Conservation (phyloP, 2,329 filamentous ascomycete species). For the Colletotrichum nymphaeae region DNA sequence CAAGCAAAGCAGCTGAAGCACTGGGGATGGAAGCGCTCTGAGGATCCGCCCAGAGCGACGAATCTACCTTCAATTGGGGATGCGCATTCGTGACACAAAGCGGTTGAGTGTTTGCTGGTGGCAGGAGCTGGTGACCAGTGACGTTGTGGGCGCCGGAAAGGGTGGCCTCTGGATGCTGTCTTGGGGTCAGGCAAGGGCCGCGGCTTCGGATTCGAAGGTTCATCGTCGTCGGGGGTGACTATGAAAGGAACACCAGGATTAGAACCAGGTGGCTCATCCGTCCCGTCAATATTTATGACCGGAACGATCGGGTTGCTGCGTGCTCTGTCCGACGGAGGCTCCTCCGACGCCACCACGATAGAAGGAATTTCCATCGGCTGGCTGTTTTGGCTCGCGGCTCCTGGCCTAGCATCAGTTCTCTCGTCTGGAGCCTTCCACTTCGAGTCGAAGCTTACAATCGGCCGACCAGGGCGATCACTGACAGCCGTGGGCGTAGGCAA, state of each 20-base stretch:
- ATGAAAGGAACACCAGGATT: constrained; percentile 47
- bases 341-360: constrained; percentile 65
- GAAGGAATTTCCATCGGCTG: constrained; percentile 60
- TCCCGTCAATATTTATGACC: constrained; percentile 57
- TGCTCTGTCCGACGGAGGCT: constrained; percentile 44
- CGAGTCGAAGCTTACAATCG: constrained; percentile 96
- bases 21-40: constrained; percentile 87
- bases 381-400: constrained; percentile 55
- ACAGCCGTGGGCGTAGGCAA: constrained; percentile 90
- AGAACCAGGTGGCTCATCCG: constrained; percentile 19
- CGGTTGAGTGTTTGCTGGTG: constrained; percentile 39
- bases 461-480: constrained; percentile 88
- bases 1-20: constrained; percentile 94
- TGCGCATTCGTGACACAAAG: constrained; percentile 83
- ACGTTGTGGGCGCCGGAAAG: constrained; percentile 56
- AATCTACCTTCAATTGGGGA: constrained; percentile 91
- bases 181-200: constrained; percentile 62
- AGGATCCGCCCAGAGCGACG: constrained; percentile 80
- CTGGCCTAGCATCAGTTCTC: constrained; percentile 74
- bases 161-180: constrained; percentile 42
- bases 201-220: constrained; percentile 29
- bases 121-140: constrained; percentile 70
- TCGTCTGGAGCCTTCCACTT: constrained; percentile 81
- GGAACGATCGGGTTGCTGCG: constrained; percentile 50
- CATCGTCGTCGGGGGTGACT: constrained; percentile 57